Conservation (phyloP, 768 basidiomycete genomes). For the Collybia sp. region DNA sequence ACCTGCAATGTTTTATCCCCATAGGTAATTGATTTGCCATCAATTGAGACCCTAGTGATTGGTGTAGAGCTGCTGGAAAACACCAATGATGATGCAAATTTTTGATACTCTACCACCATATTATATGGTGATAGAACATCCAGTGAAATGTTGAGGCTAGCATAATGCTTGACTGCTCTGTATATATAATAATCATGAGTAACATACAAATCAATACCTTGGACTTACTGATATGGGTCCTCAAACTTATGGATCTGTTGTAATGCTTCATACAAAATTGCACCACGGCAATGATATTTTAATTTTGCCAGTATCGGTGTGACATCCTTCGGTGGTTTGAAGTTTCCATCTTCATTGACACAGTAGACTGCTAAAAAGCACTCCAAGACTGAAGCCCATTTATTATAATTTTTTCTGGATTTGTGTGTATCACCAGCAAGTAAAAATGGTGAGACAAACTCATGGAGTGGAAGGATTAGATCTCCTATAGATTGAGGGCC, state of each 20-base stretch:
- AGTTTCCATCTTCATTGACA: background rate
- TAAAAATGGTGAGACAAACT: background rate
- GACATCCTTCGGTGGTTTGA: background rate
- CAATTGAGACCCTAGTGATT: background rate
- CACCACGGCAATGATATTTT: constrained; percentile 2
- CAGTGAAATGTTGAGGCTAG: background rate
- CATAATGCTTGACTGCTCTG: background rate
- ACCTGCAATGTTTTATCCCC: background rate
- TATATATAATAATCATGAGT: too few species aligned
- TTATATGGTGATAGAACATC: background rate
- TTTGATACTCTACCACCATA: background rate
- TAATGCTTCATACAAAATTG: background rate
- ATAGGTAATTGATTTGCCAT: background rate
- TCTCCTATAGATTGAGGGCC: background rate
- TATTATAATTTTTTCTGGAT: background rate
- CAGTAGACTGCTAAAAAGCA: background rate
- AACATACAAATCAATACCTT: too few species aligned
- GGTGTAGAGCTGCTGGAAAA: background rate
- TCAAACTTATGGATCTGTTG: background rate
- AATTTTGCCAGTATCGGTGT: background rate
- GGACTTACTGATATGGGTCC: background rate
- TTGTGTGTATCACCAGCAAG: background rate
- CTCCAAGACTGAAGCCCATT: constrained; percentile 1
- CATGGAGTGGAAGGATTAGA: background rate
- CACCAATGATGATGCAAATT: background rate